phyloP scores from a whole-genome alignment of 2,329 filamentous ascomycete species.

The Apiospora kogelbergensis region DNA sequence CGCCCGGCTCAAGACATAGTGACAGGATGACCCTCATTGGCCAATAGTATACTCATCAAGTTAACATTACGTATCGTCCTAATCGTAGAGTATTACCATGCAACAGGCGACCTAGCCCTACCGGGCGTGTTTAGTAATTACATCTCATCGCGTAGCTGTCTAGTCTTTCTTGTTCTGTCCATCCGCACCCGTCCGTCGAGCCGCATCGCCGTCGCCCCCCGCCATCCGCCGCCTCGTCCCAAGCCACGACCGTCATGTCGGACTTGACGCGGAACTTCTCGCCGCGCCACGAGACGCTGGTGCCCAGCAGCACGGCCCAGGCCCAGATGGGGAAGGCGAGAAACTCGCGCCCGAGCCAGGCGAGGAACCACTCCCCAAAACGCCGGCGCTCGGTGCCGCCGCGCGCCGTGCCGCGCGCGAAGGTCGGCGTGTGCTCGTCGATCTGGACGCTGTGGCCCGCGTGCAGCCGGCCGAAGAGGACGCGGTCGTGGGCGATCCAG shows the following conservation, averaged over 20 bases:
- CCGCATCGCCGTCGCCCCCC: neutral
- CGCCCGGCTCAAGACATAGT: neutral
- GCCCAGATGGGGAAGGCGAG: slow-evolving; percentile 88
- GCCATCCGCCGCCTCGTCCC: slow-evolving; percentile 23
- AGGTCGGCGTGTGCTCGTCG: slow-evolving; percentile 72
- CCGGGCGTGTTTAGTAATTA: neutral
- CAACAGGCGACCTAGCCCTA: neutral
- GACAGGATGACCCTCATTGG: neutral
- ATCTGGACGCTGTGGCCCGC: slow-evolving; percentile 68
- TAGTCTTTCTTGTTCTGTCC: neutral
- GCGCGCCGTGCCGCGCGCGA: slow-evolving; percentile 54
- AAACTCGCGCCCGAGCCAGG: slow-evolving; percentile 82
- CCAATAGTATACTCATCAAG: no score
- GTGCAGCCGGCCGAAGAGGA: slow-evolving; percentile 73
- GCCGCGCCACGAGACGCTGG: slow-evolving; percentile 85
- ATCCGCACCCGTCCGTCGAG: neutral
- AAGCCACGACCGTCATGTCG: slow-evolving; percentile 73
- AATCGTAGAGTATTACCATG: neutral
- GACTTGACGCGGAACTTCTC: slow-evolving; percentile 77
- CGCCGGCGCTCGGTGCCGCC: slow-evolving; percentile 48
- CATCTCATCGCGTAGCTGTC: neutral
- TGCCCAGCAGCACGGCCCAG: slow-evolving; percentile 85
- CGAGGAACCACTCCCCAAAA: slow-evolving; percentile 70
- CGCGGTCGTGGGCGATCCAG: slow-evolving; percentile 78
- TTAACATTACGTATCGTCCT: neutral